Base-by-base conservation (phyloP, 768 basidiomycete genomes). In the Russula emetica region DNA sequence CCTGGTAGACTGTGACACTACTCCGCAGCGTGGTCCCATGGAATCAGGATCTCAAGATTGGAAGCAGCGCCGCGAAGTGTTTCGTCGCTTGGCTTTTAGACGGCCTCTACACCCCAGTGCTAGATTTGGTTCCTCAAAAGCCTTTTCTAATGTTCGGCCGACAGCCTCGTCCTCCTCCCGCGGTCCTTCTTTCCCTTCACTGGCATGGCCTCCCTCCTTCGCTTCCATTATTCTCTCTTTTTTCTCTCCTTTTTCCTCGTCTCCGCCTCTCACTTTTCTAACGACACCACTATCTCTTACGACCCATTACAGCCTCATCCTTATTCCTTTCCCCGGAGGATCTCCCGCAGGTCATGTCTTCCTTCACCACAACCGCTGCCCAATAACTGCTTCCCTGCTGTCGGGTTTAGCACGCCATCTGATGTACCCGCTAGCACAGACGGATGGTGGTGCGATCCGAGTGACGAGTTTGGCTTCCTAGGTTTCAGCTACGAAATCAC, bases 401-500 rank as follows among this genome's bases (percentile, higher is more conserved):
- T 78, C 38, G 70, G 76, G 3, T 88, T 87, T 68, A 72, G 67
- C 9, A 88, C 84, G 84, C 88, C 88, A 7, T 69, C 71, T 0
- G 47, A 69, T 1, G 71, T 81, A 9, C 85, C 86, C 0, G 60
- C 72, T 1, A 60, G 69, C 62, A 65, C 61, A 47, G 61, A 62
- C 8, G 58, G 59, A 22, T 77, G 76, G 76, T 77, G 87, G 88
- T 91, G 88, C 70, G 70, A 81, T 59, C 70, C 74, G 40, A 72
- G 74, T 57, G 82, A 80, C 0, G 88, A 91, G 71, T 90, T 90
- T 67, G 88, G 81, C 0, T 90, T 90, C 70, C 73, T 90, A 51
- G 89, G 88, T 0, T 86, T 90, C 74, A 86, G 86, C 71, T 91
- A 90, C 67, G 87, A 88, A 69, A 77, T 90, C 20, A 82, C 83